Evolutionary conservation across 352 stramenopile species (phyloP).

Genomic region (Phytophthora lateralis): DNA sequence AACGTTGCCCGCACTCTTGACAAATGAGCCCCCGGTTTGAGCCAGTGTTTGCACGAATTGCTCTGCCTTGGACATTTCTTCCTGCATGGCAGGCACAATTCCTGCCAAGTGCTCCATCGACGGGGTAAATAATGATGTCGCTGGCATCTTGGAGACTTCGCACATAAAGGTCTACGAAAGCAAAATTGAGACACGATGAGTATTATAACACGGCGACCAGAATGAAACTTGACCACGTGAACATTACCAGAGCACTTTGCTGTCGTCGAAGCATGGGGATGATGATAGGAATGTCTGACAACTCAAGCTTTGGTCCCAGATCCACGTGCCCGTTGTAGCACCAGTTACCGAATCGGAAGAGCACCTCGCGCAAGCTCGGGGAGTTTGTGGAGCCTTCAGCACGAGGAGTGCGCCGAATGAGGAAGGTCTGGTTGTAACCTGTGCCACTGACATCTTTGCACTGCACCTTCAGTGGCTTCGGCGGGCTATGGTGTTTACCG

Average conservation of each 20-base stretch:
- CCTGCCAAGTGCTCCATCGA: constrained; percentile 89
- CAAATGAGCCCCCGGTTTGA: constrained; percentile 54
- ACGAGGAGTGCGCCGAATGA: constrained; percentile 73
- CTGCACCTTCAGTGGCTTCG: constrained; percentile 83
- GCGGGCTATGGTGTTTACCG: constrained; percentile 59
- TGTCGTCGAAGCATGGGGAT: constrained; percentile 94
- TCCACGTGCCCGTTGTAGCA: constrained; percentile 95
- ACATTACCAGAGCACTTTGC: constrained; percentile 87
- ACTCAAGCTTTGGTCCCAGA: constrained; percentile 86
- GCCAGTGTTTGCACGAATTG: constrained; percentile 76
- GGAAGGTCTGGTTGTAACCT: constrained; percentile 87
- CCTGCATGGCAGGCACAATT: constrained; percentile 84
- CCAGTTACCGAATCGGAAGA: constrained; percentile 96
- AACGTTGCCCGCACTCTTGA: constrained; percentile 55
- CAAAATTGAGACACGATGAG: not conserved
- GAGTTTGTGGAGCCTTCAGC: constrained; percentile 32
- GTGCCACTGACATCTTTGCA: constrained; percentile 83
- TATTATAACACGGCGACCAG: not conserved
- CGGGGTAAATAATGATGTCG: constrained; percentile 87
- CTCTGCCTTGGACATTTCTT: constrained; percentile 86
- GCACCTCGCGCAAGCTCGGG: constrained; percentile 86
- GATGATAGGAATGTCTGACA: constrained; percentile 93
- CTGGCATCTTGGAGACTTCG: constrained; percentile 89
- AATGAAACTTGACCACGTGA: not conserved
- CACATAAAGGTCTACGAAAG: constrained; percentile 88